Conservation (phyloP, 306 rosid species). For the Dryas octopetala region DNA sequence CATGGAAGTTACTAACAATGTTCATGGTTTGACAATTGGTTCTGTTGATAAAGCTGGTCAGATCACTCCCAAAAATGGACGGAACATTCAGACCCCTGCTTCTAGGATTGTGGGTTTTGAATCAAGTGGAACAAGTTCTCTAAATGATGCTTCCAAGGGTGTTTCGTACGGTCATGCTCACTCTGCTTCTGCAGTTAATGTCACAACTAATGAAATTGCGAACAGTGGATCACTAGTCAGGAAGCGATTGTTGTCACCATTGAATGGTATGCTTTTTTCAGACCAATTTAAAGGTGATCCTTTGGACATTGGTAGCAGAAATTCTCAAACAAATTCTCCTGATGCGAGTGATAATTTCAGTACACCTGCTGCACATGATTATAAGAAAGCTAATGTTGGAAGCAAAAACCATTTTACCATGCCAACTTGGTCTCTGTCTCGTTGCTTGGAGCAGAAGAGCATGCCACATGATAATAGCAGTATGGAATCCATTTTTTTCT, state of each 20-base stretch:
- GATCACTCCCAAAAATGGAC: constrained; percentile 45
- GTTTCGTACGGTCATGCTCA: constrained; percentile 35
- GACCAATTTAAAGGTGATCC: constrained; percentile 63
- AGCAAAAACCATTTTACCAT: constrained; percentile 37
- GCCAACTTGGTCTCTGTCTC: constrained; percentile 52
- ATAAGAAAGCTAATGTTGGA: constrained; percentile 92
- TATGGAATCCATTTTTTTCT: constrained; percentile 36
- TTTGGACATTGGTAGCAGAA: constrained; percentile 66
- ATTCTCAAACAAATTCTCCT: constrained; percentile 25
- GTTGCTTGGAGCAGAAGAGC: constrained; percentile 52
- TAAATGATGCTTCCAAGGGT: constrained; percentile 36
- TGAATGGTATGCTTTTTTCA: constrained; percentile 74
- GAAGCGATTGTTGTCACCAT: constrained; percentile 82
- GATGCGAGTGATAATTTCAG: constrained; percentile 35
- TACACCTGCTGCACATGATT: constrained; percentile 46
- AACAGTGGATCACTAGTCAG: constrained; percentile 61
- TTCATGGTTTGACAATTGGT: constrained; percentile 57
- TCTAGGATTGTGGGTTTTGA: constrained; percentile 91
- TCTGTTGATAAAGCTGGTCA: constrained; percentile 44
- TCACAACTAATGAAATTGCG: constrained; percentile 39
- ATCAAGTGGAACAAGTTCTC: constrained; percentile 52
- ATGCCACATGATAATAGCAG: constrained; percentile 12
- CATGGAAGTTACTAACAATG: constrained; percentile 59
- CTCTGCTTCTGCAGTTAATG: constrained; percentile 36
- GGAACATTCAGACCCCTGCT: constrained; percentile 59